Percentiles rank a stretch among this genome's conserved stretches.
Evolutionary conservation across 2,329 filamentous ascomycete genomes (phyloP).

Genomic region (Stemphylium lycopersici): DNA sequence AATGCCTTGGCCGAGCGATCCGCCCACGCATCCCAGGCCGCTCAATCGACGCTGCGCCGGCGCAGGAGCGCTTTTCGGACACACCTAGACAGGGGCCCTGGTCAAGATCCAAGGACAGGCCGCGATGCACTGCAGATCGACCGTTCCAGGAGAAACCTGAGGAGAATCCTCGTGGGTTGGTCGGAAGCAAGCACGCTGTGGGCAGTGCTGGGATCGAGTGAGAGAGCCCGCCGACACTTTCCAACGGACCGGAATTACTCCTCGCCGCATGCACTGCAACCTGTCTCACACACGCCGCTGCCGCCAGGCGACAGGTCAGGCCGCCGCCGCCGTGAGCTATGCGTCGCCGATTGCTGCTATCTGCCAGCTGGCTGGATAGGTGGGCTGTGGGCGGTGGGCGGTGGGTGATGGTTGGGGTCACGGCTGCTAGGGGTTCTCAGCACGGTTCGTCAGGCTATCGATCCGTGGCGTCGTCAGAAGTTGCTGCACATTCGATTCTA

Average conservation of each 20-base stretch:
- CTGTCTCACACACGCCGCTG: constrained; percentile 12
- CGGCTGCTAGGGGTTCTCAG: constrained; percentile 7
- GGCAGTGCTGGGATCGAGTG: constrained; percentile 10
- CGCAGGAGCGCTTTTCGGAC: constrained; percentile 49
- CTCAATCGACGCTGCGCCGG: constrained; percentile 48
- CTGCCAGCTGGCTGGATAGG: constrained; percentile 5
- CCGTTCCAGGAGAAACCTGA: constrained; percentile 36
- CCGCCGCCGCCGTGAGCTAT: constrained; percentile 10
- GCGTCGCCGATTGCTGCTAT: constrained; percentile 17
- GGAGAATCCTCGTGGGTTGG: constrained; percentile 23
- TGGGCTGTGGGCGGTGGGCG: not conserved
- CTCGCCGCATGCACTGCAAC: constrained; percentile 12
- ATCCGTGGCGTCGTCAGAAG: constrained; percentile 33
- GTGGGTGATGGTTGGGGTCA: constrained; percentile 2
- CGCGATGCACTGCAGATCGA: constrained; percentile 51
- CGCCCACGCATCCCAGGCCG: constrained; percentile 42
- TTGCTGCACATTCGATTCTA: constrained; percentile 5
- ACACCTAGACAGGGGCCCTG: constrained; percentile 29
- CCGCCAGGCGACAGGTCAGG: constrained; percentile 13
- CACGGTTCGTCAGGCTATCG: constrained; percentile 26
- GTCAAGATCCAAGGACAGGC: constrained; percentile 46
- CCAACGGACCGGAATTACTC: constrained; percentile 29
- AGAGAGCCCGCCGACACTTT: constrained; percentile 9
- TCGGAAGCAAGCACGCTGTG: constrained; percentile 37
- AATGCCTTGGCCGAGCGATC: constrained; percentile 47